phyloP scores from a whole-genome alignment of 176 grass and related monocot genomes.

The Musa acuminata region DNA sequence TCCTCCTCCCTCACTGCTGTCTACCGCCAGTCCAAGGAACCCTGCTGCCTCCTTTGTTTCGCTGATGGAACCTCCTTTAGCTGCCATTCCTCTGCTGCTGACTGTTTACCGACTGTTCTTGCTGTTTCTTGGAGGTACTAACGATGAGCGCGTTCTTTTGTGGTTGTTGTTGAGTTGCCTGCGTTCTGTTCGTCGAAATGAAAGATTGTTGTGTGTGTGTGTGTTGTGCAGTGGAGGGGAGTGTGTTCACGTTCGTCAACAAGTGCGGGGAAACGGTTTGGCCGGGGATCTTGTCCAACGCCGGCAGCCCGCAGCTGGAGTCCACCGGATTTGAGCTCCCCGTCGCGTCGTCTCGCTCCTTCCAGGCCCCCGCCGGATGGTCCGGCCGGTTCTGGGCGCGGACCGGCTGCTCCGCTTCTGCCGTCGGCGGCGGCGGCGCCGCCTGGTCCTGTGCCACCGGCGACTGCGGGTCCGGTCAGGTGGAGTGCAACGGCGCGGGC shows the following conservation, averaged over 20 bases:
- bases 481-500: slow-evolving; percentile 52
- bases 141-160: background rate
- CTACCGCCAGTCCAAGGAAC: too few species aligned
- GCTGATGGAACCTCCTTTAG: background rate
- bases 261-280: background rate
- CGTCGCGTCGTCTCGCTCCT: background rate
- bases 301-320: background rate
- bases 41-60: too few species aligned
- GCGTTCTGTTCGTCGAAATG: background rate
- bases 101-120: background rate
- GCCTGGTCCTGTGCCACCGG: slow-evolving; percentile 50
- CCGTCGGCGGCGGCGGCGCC: background rate
- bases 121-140: background rate
- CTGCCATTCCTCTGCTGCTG: background rate
- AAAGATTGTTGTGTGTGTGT: background rate
- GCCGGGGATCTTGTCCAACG: background rate
- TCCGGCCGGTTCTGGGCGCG: slow-evolving; percentile 6
- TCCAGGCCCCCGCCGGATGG: background rate
- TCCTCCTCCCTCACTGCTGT: too few species aligned
- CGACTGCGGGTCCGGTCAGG: slow-evolving; percentile 60
- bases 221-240: background rate
- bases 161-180: background rate
- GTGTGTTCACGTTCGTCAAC: background rate
- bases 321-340: slow-evolving; percentile 3
- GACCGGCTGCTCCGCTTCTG: background rate